Evolutionary conservation across 805 yeast genomes (phyloP), one percentile per base, ranked within the genome.

Genomic region (Kluyveromyces aestuarii): DNA sequence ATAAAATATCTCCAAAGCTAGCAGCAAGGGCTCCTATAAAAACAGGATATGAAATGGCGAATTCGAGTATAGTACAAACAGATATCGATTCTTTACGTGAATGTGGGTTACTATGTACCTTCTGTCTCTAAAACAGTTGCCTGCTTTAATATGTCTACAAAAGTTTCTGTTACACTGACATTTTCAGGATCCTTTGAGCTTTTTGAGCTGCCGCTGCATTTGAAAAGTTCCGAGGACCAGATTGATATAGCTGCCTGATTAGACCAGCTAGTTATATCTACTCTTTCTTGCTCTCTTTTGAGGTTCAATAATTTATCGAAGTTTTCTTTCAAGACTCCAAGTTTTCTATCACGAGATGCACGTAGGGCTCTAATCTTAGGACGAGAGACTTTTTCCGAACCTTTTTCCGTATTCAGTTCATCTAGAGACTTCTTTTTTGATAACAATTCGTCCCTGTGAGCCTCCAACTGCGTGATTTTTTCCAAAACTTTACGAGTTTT

Each of bases 391-490:
- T 57, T 54, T 45, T 60, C 57, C 1, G 55, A 55, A 17, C 60
- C 60, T 18, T 55, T 52, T 35, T 49, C 46, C 3, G 56, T 36
- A n/a, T 30, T 38, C 6, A 10, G 13, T n/a, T 46, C 51, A 2
- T 53, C 44, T 11, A 57, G 37, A 38, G 47, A 48, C 6, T 55
- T 55, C 18, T 58, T 59, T 17, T 50, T 49, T 27, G 53, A 52
- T 18, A 59, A 45, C 8, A 65, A 27, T 2, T 45, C 49, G 30
- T 61, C 69, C 30, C 63, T 60, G 19, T 62, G 66, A 2, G 55
- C 59, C 33, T 62, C 71, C 8, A 64, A 58, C 47, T 52, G 60
- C 37, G 51, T 37, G 21, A 66, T 55, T 45, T 54, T 53, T 35
- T 54, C 52, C 14, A 59, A 46, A 2, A 56, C 50, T 30, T 53